Evolutionary conservation across 2,329 filamentous ascomycete species (phyloP).

Genomic region (Botrytis fabae): DNA sequence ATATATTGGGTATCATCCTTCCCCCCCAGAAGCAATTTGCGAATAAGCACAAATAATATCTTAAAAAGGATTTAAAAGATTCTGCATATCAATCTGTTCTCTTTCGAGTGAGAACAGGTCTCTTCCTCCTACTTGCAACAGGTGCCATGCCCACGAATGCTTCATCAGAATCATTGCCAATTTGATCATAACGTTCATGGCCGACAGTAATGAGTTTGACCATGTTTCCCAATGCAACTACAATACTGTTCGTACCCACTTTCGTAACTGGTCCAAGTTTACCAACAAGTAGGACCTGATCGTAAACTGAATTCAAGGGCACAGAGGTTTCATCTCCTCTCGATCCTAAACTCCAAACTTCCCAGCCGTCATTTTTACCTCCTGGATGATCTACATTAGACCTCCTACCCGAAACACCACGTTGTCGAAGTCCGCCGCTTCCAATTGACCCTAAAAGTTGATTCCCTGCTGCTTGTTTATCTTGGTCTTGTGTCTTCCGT

Average conservation of each 20-base stretch:
- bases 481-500: constrained; percentile 47
- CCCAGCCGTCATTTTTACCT: constrained; percentile 46
- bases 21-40: constrained; percentile 12
- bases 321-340: constrained; percentile 43
- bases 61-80: not conserved
- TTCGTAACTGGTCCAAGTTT: constrained; percentile 63
- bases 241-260: constrained; percentile 65
- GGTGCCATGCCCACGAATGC: constrained; percentile 34
- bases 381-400: not conserved
- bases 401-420: constrained; percentile 21
- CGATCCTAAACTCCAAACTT: constrained; percentile 53
- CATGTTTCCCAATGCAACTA: constrained; percentile 69
- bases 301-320: constrained; percentile 23
- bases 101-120: constrained; percentile 13
- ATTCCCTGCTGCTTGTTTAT: not conserved
- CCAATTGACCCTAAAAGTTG: not conserved
- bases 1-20: constrained; percentile 23
- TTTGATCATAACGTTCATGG: constrained; percentile 59
- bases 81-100: constrained; percentile 18
- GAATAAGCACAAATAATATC: constrained; percentile 20
- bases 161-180: constrained; percentile 31
- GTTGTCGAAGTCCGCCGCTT: constrained; percentile 27
- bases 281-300: constrained; percentile 61
- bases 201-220: constrained; percentile 71
- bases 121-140: constrained; percentile 18